Percentiles rank a stretch among this genome's conserved stretches.
These are phyloP conservation scores for Pluteus cervinus DNA, from an alignment of 768 basidiomycete species.

Conservation along the genomic window DNA sequence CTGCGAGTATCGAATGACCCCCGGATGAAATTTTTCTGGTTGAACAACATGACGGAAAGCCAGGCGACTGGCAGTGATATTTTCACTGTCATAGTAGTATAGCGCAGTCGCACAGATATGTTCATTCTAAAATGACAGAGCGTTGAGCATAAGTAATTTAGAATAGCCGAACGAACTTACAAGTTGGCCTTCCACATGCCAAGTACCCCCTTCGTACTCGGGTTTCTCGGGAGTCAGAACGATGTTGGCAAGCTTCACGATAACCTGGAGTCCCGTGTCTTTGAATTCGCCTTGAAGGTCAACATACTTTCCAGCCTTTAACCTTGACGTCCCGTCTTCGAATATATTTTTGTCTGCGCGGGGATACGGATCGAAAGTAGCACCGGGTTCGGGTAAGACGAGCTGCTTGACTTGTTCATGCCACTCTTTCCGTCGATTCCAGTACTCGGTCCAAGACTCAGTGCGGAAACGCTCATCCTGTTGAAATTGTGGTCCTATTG, in stretches of 20 bases:
- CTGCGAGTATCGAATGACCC: too few relatives aligned
- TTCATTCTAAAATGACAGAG: too few relatives aligned
- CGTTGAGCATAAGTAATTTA: too few relatives aligned
- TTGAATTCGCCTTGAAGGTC: neutral
- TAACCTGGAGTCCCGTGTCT: constrained; percentile 11
- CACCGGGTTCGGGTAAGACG: too few relatives aligned
- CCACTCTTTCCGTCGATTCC: too few relatives aligned
- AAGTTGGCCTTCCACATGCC: constrained; percentile 16
- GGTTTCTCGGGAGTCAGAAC: constrained; percentile 13
- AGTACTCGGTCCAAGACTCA: too few relatives aligned
- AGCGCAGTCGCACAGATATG: constrained; percentile 13
- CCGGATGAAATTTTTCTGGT: neutral
- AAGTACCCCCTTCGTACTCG: constrained; percentile 13
- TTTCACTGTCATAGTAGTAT: constrained; percentile 15
- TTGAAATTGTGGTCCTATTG: too few relatives aligned
- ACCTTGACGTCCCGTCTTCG: neutral
- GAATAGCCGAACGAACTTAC: neutral
- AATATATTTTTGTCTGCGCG: neutral
- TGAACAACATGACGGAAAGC: constrained; percentile 3
- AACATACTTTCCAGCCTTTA: neutral
- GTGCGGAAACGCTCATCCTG: too few relatives aligned
- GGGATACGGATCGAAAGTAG: too few relatives aligned
- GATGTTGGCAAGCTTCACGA: constrained; percentile 15
- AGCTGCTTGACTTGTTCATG: too few relatives aligned
- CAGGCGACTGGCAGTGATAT: constrained; percentile 8